Evolutionary conservation across 805 yeast genomes (phyloP), one percentile per base, ranked within the genome.

Genomic region (Teunomyces kruisii): DNA sequence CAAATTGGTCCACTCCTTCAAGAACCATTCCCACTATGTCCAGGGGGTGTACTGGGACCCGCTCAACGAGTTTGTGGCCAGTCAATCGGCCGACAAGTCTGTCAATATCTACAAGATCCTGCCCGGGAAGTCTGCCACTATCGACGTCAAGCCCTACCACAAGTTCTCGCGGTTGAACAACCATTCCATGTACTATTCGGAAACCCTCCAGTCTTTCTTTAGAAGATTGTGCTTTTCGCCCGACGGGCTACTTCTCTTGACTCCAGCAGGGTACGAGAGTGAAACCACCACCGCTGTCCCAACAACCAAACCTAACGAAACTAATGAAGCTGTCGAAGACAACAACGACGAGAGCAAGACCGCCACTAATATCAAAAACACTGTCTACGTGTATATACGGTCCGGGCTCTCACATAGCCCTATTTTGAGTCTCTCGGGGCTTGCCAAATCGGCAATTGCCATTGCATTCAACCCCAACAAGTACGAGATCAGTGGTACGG

Each of bases 41-140:
- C 99, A 94, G 65, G 99, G 99, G 2, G 92, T 94, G 4, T 74
- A 86, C 0, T 94, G 98, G 98, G 99, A 94, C 61, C 99, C 99
- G 6, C 60, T 71, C 43, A 82, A 85, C 50, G 80, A 85, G 61
- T 88, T 65, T 53, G 64, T 94, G 4, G 88, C 91, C 1, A 86
- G 96, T 6, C 97, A 91, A 62, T 82, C 94, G 19, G 95, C 97
- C 9, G 99, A 94, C 65, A 69, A 96, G 48, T 75, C 88, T 2
- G 83, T 92, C 9, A 83, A 81, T 51, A 69, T 94, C n/a, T 88
- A 88, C 39, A 24, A 38, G 29, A 35, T 42, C 32, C 9, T 17
- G n/a, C 9, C 39, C 2, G 28, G 28, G 17, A 32, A 16, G n/a
- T n/a, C n/a, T n/a, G 38, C 13, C 13, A 37, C 13, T 13, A 40